Conservation (phyloP, 305 asterid genomes). For the Fraxinus angustifolia region DNA sequence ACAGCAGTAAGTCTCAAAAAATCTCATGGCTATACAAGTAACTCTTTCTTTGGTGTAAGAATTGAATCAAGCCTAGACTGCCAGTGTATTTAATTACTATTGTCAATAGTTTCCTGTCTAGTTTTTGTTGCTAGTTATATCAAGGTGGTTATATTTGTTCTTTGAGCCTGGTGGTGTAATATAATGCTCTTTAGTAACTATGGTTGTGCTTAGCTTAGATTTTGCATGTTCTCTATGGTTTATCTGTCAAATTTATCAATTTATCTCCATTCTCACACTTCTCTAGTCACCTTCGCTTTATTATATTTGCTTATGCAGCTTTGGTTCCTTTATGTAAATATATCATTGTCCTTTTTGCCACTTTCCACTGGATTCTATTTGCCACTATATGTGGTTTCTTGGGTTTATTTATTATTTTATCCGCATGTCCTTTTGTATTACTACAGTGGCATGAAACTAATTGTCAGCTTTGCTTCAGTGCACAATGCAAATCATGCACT, state of each 20-base stretch:
- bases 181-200: background rate
- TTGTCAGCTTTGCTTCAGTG: slow-evolving; percentile 12
- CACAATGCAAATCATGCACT: slow-evolving; percentile 7
- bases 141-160: background rate
- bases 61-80: background rate
- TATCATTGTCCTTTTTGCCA: background rate
- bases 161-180: background rate
- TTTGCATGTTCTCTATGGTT: background rate
- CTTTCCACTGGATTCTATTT: background rate
- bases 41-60: slow-evolving; percentile 8
- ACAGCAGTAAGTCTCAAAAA: slow-evolving; percentile 51
- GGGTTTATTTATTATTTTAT: background rate
- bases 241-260: background rate
- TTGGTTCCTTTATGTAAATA: background rate
- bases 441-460: slow-evolving; percentile 1
- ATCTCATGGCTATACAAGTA: slow-evolving; percentile 9
- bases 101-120: slow-evolving; percentile 5
- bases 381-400: background rate
- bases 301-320: background rate
- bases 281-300: background rate
- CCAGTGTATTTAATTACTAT: background rate
- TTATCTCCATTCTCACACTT: background rate
- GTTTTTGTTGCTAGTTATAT: slow-evolving; percentile 11
- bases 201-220: background rate
- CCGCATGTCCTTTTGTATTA: background rate